Evolutionary conservation across 1,284 basidiomycete species (phyloP).

Genomic region (Ganoderma meredithae): DNA sequence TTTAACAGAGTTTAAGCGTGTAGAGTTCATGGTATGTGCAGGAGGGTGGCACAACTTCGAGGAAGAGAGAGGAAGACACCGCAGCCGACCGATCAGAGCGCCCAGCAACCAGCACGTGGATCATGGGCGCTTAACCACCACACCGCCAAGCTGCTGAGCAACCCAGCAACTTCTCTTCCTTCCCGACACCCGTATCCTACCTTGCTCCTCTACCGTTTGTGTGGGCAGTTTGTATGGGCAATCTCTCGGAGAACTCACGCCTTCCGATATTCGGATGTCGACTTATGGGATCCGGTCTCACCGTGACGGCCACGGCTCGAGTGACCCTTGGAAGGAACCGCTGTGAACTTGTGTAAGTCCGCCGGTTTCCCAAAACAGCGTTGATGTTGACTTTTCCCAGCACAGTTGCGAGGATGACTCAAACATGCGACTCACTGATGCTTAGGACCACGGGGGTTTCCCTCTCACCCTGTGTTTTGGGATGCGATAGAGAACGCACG

Average conservation of each 20-base stretch:
- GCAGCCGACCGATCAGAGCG: background rate
- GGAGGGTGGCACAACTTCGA: background rate
- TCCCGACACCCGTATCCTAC: background rate
- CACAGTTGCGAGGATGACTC: background rate
- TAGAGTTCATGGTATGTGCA: background rate
- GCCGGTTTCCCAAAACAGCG: background rate
- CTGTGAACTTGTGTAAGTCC: background rate
- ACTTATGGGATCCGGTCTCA: background rate
- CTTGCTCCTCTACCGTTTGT: background rate
- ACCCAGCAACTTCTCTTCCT: background rate
- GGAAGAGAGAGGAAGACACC: background rate
- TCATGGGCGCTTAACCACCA: background rate
- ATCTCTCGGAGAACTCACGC: background rate
- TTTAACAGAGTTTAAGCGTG: background rate
- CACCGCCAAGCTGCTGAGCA: background rate
- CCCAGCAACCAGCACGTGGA: background rate
- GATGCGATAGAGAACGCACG: background rate
- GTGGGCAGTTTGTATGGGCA: background rate
- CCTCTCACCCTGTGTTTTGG: background rate
- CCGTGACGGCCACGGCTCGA: background rate
- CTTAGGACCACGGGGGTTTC: background rate
- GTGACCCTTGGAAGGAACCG: background rate
- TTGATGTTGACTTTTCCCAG: background rate
- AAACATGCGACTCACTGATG: background rate
- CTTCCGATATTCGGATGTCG: background rate